Base-by-base conservation (phyloP, 306 rosid genomes). In the Arachis stenosperma region DNA sequence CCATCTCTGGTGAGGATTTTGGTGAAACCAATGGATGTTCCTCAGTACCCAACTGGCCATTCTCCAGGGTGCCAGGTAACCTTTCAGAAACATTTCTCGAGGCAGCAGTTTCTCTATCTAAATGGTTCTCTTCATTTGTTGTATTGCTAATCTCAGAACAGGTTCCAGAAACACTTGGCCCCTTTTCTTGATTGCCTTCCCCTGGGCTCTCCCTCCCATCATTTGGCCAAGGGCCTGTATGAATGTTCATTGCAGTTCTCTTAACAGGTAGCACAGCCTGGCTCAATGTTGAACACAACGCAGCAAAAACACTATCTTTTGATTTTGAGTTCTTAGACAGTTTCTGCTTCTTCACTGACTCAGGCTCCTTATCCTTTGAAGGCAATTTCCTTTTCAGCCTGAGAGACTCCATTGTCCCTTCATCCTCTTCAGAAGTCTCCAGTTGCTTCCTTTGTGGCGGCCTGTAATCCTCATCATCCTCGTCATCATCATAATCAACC, bases 401-500 rank as follows among this genome's bases (percentile, higher is more conserved):
- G 47, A 90, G 83, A 70, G 93, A 77, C 73, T 90, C 97, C 87
- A 91, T 79, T 43, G 88, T 75, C 82, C 82, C 92, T 76, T 94
- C 97, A 76, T 86, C 96, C 74, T 91, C 97, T 53, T 91, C 95
- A 10, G 83, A 70, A 50, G 79, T 60, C 15, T 78, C 91, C 8
- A 86, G 80, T 64, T 84, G 90, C 83, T 91, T 94, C 87, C 75
- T 88, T 59, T 87, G 90, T 0, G 98, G 97, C 77, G 97, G 98
- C 55, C 63, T 86, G 79, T 94, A 91, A 78, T 89, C 91, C 70
- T 88, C 94, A 42, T 93, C 97, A 10, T 93, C 98, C 79, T 93
- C 98, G 40, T 93, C 98, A 14, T 93, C 97, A 62, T 88, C 98
- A 73, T 94, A 94, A 77, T 94, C 98, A 61, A 94, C 97, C 67